These are phyloP conservation scores for Piromyces sp. DNA, from an alignment of 192 early-diverging fungal genomes.

Conservation along the genomic window DNA sequence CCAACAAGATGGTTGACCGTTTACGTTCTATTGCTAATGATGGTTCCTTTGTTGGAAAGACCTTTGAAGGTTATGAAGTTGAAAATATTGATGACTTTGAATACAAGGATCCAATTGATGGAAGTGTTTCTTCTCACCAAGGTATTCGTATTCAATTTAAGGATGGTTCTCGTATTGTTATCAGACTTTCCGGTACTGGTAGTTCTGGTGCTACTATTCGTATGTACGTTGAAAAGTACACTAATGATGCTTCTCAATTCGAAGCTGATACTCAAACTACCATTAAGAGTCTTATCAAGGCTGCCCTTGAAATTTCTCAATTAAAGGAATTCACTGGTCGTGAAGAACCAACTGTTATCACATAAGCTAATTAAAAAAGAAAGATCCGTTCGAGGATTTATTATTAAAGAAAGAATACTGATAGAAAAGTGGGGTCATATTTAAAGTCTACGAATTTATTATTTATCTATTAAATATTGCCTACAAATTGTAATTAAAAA, in stretches of 20 bases:
- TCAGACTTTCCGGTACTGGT: conserved; percentile 85
- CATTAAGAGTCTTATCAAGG: conserved; percentile 70
- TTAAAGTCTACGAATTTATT: no score
- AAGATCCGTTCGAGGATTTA: neutral
- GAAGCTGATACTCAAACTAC: conserved; percentile 37
- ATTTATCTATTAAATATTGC: no score
- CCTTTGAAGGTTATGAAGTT: conserved; percentile 47
- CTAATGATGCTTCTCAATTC: neutral
- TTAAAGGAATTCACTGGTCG: conserved; percentile 72
- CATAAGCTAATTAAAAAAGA: neutral
- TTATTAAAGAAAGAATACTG: neutral
- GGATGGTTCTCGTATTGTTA: conserved; percentile 82
- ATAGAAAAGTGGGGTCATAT: no score
- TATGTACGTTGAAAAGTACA: conserved; percentile 87
- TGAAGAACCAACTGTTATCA: conserved; percentile 62
- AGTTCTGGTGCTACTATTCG: conserved; percentile 89
- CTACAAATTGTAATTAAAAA: no score
- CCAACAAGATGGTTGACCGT: conserved; percentile 57
- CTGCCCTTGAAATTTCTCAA: conserved; percentile 56
- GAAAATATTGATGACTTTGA: conserved; percentile 69
- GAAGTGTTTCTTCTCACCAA: conserved; percentile 44
- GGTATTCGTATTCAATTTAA: conserved; percentile 79
- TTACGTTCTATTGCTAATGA: conserved; percentile 33
- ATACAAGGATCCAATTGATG: conserved; percentile 87
- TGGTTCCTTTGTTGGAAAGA: conserved; percentile 36